A percentile compares a stretch with the other conserved stretches of the same genome.
phyloP scores from a whole-genome alignment of 164 flowering plant genomes.

The Nymphaea colorata region DNA sequence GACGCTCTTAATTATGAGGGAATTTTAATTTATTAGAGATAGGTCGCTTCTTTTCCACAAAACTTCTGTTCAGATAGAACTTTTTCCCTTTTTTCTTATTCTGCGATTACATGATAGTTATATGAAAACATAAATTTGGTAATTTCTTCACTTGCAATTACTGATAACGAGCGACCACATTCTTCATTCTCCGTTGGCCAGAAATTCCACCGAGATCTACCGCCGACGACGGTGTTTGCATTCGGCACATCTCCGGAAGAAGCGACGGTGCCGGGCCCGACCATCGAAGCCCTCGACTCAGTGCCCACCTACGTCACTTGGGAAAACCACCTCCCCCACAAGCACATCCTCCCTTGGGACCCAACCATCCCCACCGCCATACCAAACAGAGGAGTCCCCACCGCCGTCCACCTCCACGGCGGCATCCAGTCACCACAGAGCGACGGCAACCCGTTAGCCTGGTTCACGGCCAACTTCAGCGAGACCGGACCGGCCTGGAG shows the following conservation, averaged over 20 bases:
- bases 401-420: slow-evolving; percentile 52
- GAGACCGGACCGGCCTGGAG: slow-evolving; percentile 36
- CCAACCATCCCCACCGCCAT: slow-evolving; percentile 46
- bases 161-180: too few relatives aligned
- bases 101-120: too few relatives aligned
- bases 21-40: too few relatives aligned
- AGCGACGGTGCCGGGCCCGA: slow-evolving; percentile 51
- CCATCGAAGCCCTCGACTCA: slow-evolving; percentile 35
- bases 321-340: slow-evolving; percentile 36
- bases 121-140: too few relatives aligned
- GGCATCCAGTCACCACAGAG: slow-evolving; percentile 37
- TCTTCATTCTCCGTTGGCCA: slow-evolving; percentile 10
- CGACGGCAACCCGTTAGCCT: slow-evolving; percentile 32
- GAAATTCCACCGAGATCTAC: slow-evolving; percentile 72
- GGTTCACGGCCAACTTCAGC: slow-evolving; percentile 39
- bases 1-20: too few relatives aligned
- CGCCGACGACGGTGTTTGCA: slow-evolving; percentile 41
- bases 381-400: slow-evolving; percentile 31
- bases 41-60: too few relatives aligned
- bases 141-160: too few relatives aligned
- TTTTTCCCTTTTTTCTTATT: too few relatives aligned
- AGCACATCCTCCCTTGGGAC: slow-evolving; percentile 56
- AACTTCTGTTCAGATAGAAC: too few relatives aligned
- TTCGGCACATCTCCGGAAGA: slow-evolving; percentile 24
- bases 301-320: slow-evolving; percentile 27